A percentile compares a stretch with the other conserved stretches of the same genome.
These are phyloP conservation scores for Aspergillus sclerotialis DNA, from an alignment of 2,329 filamentous ascomycete species.

Conservation along the genomic window DNA sequence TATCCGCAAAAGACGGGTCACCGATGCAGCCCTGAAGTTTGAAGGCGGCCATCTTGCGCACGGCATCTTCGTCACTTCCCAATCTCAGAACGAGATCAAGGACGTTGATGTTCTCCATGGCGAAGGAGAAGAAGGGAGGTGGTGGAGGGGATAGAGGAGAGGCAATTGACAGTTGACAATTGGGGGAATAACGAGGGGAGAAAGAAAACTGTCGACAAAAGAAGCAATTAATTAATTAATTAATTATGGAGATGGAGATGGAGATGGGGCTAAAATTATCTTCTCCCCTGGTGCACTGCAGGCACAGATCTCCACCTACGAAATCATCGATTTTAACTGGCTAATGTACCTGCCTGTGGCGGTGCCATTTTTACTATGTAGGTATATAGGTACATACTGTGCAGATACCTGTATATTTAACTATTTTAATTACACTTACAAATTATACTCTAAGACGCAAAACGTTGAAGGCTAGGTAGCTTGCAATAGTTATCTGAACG, in stretches of 20 bases:
- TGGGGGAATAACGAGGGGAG: too few relatives aligned
- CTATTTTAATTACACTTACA: background rate
- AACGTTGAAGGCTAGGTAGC: too few relatives aligned
- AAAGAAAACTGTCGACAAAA: background rate
- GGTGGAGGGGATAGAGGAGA: background rate
- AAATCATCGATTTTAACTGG: too few relatives aligned
- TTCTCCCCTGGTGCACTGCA: too few relatives aligned
- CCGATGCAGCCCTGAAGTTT: slow-evolving; percentile 93
- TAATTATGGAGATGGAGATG: background rate
- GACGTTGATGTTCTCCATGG: slow-evolving; percentile 51
- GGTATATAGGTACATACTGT: too few relatives aligned
- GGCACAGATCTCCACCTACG: too few relatives aligned
- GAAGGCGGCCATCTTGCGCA: slow-evolving; percentile 98
- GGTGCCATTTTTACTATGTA: too few relatives aligned
- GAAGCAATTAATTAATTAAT: background rate
- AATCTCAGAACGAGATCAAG: slow-evolving; percentile 53
- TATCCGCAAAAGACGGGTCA: slow-evolving; percentile 91
- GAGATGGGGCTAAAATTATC: too few relatives aligned
- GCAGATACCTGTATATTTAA: too few relatives aligned
- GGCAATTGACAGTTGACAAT: background rate
- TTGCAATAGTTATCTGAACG: background rate
- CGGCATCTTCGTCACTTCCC: slow-evolving; percentile 68
- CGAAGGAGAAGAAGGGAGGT: background rate
- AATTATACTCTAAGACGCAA: too few relatives aligned
- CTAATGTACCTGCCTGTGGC: too few relatives aligned